A percentile compares a stretch with the other conserved stretches of the same genome.
Conservation (phyloP, 495 filamentous ascomycete species). For the Podospora comata region DNA sequence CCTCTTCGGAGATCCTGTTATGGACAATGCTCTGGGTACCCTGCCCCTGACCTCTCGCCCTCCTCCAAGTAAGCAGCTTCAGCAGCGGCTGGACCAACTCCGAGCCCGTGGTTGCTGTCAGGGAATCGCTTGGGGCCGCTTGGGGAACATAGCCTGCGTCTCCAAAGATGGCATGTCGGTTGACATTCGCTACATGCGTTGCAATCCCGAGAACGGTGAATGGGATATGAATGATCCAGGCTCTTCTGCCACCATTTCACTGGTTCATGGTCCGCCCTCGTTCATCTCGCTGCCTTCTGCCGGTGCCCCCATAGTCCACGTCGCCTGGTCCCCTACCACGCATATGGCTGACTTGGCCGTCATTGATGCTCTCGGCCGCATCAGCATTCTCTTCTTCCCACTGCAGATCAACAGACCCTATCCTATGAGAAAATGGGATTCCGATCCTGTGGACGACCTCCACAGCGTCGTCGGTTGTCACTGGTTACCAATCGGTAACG, state of each 20-base stretch:
- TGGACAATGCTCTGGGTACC: conserved; percentile 45
- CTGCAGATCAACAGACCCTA: conserved; percentile 65
- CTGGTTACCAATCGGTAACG: conserved; percentile 62
- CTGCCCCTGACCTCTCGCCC: conserved; percentile 47
- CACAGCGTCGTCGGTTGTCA: conserved; percentile 75
- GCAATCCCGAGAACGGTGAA: conserved; percentile 63
- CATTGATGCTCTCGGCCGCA: conserved; percentile 68
- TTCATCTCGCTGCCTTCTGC: conserved; percentile 33
- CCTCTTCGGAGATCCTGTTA: conserved; percentile 69
- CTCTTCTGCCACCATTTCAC: conserved; percentile 34
- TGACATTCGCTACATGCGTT: conserved; percentile 67
- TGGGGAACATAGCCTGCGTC: conserved; percentile 83
- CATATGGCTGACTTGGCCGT: conserved; percentile 65
- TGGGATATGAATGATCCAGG: conserved; percentile 72
- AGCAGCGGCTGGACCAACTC: conserved; percentile 74
- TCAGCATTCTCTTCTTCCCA: conserved; percentile 62
- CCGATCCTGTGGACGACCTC: conserved; percentile 66
- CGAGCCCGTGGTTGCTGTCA: conserved; percentile 76
- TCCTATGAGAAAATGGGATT: conserved; percentile 49
- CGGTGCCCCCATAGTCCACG: conserved; percentile 58
- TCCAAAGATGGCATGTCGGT: conserved; percentile 64
- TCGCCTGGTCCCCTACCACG: conserved; percentile 74
- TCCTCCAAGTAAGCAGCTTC: conserved; percentile 61
- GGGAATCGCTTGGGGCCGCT: conserved; percentile 86
- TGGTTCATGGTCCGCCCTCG: conserved; percentile 45